phyloP scores from a whole-genome alignment of 2,329 filamentous ascomycete species.

The Ophiostoma tasmaniense region DNA sequence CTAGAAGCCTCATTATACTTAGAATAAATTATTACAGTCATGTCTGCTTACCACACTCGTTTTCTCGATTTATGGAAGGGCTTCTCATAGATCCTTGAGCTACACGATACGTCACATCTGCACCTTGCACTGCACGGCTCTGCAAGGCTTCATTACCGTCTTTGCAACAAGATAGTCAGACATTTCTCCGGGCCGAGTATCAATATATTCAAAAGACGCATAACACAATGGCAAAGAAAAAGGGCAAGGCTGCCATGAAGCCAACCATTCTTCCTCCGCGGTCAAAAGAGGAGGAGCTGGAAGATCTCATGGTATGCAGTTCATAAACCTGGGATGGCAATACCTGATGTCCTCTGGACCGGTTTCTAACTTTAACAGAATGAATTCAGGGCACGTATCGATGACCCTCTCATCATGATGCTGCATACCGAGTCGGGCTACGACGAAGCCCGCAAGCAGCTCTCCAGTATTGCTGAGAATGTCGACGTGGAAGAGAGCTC shows the following conservation, averaged over 20 bases:
- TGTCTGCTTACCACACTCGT: background rate
- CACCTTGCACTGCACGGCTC: background rate
- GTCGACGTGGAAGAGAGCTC: constrained; percentile 61
- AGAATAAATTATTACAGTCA: background rate
- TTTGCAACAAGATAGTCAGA: too few relatives aligned
- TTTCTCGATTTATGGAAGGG: background rate
- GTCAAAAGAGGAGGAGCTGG: background rate
- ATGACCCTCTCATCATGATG: constrained; percentile 67
- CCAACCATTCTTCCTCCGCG: background rate
- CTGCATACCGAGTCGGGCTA: constrained; percentile 65
- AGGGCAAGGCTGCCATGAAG: background rate
- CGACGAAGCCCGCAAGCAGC: constrained; percentile 44
- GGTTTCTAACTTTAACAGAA: constrained; percentile 36
- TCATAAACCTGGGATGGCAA: background rate
- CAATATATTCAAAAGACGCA: too few relatives aligned
- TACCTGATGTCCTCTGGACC: too few relatives aligned
- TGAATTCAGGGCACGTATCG: constrained; percentile 65
- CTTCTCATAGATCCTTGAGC: background rate
- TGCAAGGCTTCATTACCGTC: background rate
- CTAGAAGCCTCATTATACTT: background rate
- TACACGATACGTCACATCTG: background rate
- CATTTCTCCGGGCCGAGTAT: too few relatives aligned
- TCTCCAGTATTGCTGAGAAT: constrained; percentile 57
- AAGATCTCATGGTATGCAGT: constrained; percentile 10
- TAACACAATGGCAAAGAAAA: constrained; percentile 2